Base-by-base conservation (phyloP, 805 yeast genomes). In the Nakazawaea sp. region DNA sequence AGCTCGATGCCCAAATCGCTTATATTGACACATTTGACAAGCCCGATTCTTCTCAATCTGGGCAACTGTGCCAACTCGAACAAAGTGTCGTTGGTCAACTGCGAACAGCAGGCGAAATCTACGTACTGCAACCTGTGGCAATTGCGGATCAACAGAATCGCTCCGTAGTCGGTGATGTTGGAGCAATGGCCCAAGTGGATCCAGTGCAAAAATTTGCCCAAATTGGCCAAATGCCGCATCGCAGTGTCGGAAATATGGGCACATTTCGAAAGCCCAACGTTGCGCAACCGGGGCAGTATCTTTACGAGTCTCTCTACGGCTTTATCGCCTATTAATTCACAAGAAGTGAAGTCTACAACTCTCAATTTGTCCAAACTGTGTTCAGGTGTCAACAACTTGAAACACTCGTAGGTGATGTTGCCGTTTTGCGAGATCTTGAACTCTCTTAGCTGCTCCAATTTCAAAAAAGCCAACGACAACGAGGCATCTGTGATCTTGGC, bases 101-200 rank as follows among this genome's bases (percentile, higher is more conserved):
- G 94, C 1, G 81, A 68, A 56, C 98, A 90, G 58, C 97, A 89
- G 12, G 97, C 97, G 42, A 92, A 73, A 60, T 90, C 98, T 45
- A 90, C 86, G 56, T 89, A 90, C 50, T 86, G 94, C 40, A 90
- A 76, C 41, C 96, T 68, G 41, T 82, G 83, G 52, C 97, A 92
- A 32, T 72, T 70, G 45, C 81, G 71, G 10, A 86, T 84, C 43
- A 90, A 65, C 9, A 73, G 68, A 20, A 75, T 71, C 13, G 92
- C 92, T 16, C 97, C 97, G 43, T 68, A 72, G 61, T 90, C 97
- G 1, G 97, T 90, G 40, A 90, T 83, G 51, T 82, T 76, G 32
- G 78, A 72, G 63, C 98, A 92, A 62, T 90, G 97, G 13, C 97
- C 97, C 43, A 90, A 70, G 61, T 92, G 97, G 35, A 92, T 70